These are phyloP conservation scores for Myriosclerotinia duriaeana DNA, from an alignment of 2,329 filamentous ascomycete genomes.

Conservation along the genomic window DNA sequence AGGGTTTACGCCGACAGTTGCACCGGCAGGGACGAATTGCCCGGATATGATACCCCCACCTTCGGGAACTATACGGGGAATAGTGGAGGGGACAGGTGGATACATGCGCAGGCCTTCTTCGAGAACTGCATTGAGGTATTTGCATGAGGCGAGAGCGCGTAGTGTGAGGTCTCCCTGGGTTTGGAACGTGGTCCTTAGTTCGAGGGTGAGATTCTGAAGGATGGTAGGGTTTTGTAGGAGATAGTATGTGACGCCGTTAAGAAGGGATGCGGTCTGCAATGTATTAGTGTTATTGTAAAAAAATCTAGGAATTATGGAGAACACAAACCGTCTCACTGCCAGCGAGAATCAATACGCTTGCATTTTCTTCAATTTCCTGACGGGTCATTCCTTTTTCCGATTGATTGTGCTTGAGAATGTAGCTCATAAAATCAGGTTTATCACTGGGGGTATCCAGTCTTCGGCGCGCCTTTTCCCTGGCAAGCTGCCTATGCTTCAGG, in stretches of 20 bases:
- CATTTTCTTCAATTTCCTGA: conserved; percentile 18
- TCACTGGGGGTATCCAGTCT: conserved; percentile 2
- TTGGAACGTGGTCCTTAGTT: conserved; percentile 46
- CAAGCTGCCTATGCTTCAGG: neutral
- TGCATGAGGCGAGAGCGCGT: conserved; percentile 24
- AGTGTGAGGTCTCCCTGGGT: conserved; percentile 28
- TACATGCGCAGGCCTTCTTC: conserved; percentile 29
- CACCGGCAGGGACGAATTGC: neutral
- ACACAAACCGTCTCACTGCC: conserved; percentile 21
- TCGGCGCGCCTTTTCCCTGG: conserved; percentile 7
- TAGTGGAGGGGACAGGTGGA: conserved; percentile 23
- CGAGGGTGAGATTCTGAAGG: conserved; percentile 41
- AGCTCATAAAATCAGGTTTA: conserved; percentile 21
- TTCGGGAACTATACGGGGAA: neutral
- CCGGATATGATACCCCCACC: neutral
- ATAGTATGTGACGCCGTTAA: conserved; percentile 43
- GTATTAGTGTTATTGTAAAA: conserved; percentile 20
- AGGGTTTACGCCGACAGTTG: conserved; percentile 4
- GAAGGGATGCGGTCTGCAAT: conserved; percentile 40
- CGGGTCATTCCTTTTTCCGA: conserved; percentile 20
- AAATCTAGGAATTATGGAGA: conserved; percentile 26
- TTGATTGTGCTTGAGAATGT: conserved; percentile 18
- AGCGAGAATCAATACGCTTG: conserved; percentile 14
- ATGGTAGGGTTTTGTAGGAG: conserved; percentile 52
- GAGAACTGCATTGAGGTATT: conserved; percentile 25